Evolutionary conservation across 2,329 filamentous ascomycete genomes (phyloP), one percentile per base, ranked within the genome.

Genomic region (Neofusicoccum sp.): DNA sequence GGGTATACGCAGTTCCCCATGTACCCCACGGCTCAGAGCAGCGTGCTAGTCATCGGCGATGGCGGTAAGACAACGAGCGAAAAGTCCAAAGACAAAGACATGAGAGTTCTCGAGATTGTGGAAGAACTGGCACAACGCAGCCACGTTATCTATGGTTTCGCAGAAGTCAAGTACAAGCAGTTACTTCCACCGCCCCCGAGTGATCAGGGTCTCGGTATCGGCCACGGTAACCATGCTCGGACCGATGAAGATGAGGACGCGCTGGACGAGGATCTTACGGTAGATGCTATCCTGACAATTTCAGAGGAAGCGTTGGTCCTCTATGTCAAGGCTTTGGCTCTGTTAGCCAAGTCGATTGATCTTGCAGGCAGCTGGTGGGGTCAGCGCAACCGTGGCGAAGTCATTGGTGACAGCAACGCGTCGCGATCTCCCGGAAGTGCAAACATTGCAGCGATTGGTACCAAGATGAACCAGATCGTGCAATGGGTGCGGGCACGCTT

Each of bases 131-230:
- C 95, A 1, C 95, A 93, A 36, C 85, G 93, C 43, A 97, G 93
- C 73, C 93, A 99, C 75, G 95, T 97, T 49, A 93, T 99, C 2
- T 99, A 93, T 74, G 93, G 94, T 3, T 98, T 99, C 77, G 95
- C 95, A 5, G 94, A 99, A 78, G 94, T 99, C 73, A 99, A 99
- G 77, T 97, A 96, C 78, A 95, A 96, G 77, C 95, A 99, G 76
- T 84, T 99, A n/a, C 87, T 97, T 56, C 95, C 95, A 3, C 80
- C 95, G 48, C 88, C 92, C 1, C 95, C 94, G 1, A 85, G 85
- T 67, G 87, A 91, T 54, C 87, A 90, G 68, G 87, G 87, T 5
- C 83, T 92, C 3, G 88, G 89, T 6, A 79, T 82, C 47, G 79
- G 78, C 56, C 72, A 67, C 45, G 70, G 64, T 48, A 71, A 74